phyloP scores from a whole-genome alignment of 768 basidiomycete species.

The Lepiota brunneoincarnata region DNA sequence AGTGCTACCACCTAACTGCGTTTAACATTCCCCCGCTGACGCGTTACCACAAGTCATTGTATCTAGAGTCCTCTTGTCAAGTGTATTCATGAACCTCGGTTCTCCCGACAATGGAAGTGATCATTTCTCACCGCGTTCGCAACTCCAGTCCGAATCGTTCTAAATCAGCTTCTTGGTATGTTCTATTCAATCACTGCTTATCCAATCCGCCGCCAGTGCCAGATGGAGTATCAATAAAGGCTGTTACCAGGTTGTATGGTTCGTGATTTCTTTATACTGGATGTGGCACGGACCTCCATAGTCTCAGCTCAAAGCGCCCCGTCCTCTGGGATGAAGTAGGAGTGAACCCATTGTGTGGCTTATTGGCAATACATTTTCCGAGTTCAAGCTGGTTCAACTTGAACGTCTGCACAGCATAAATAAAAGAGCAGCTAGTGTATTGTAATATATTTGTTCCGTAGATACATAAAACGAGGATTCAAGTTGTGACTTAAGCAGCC shows the following conservation, averaged over 20 bases:
- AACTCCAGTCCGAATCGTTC: neutral
- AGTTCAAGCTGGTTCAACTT: neutral
- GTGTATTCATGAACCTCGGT: neutral
- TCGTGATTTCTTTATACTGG: neutral
- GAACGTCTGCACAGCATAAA: neutral
- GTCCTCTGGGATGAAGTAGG: too few relatives aligned
- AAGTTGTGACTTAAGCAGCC: slow-evolving; percentile 31
- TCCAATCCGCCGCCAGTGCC: neutral
- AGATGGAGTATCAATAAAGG: neutral
- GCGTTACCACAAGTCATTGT: slow-evolving; percentile 6
- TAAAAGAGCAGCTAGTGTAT: slow-evolving; percentile 22
- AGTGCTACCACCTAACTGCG: neutral
- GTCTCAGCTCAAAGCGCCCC: neutral
- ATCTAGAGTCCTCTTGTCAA: slow-evolving; percentile 1
- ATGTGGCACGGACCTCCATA: neutral
- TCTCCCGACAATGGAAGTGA: neutral
- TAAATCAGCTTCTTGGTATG: neutral
- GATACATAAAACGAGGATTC: slow-evolving; percentile 35
- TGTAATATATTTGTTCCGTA: slow-evolving; percentile 53
- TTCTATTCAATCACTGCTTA: neutral
- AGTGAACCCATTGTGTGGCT: too few relatives aligned
- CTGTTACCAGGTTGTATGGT: slow-evolving; percentile 2
- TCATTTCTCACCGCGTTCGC: neutral
- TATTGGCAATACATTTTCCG: too few relatives aligned
- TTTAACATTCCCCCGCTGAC: slow-evolving; percentile 9